phyloP scores from a whole-genome alignment of 441 rosid species.

The Erodium moschatum region DNA sequence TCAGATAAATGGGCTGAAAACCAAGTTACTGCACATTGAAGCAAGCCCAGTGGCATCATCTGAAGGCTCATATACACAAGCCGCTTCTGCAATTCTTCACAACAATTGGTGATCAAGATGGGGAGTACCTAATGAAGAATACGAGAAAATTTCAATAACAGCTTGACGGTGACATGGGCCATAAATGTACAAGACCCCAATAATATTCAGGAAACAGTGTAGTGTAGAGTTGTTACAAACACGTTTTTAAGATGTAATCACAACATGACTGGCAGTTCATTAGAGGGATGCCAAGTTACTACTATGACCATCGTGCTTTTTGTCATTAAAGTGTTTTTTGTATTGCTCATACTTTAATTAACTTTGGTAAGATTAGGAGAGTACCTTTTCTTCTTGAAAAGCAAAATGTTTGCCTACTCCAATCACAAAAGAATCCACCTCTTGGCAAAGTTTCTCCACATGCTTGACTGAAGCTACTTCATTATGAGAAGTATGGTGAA shows the following conservation, averaged over 20 bases:
- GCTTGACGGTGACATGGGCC: background rate
- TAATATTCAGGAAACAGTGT: constrained; percentile 6
- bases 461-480: constrained; percentile 23
- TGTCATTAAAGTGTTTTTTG: constrained; percentile 6
- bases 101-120: constrained; percentile 38
- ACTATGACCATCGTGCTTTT: background rate
- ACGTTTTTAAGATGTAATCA: background rate
- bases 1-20: constrained; percentile 55
- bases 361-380: background rate
- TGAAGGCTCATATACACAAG: constrained; percentile 51
- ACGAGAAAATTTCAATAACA: constrained; percentile 15
- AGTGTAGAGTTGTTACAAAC: background rate
- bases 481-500: constrained; percentile 29
- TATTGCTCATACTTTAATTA: background rate
- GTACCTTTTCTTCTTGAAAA: constrained; percentile 52
- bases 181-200: background rate
- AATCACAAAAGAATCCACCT: constrained; percentile 35
- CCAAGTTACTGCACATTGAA: constrained; percentile 60
- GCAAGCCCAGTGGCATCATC: constrained; percentile 67
- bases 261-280: background rate
- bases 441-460: constrained; percentile 39
- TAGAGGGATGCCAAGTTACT: background rate
- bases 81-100: constrained; percentile 46
- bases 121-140: constrained; percentile 46
- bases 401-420: constrained; percentile 37